Conservation (phyloP, 345 rosid species). For the Gossypium sturtianum region DNA sequence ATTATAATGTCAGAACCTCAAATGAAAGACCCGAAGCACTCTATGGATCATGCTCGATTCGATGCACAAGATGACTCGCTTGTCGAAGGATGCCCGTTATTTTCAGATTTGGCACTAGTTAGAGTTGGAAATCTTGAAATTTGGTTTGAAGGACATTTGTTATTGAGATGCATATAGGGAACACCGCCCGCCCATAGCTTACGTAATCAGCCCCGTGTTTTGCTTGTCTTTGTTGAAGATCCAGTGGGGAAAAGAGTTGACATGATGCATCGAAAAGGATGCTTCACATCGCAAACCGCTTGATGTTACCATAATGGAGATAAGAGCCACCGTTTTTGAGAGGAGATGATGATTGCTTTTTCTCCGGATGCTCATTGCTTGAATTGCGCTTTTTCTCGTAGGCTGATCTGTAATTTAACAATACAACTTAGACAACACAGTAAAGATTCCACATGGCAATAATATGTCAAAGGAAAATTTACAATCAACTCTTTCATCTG, state of each 20-base stretch:
- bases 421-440: conserved; percentile 1
- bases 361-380: conserved; percentile 17
- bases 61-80: conserved; percentile 58
- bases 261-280: conserved; percentile 18
- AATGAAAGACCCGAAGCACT: conserved; percentile 35
- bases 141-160: conserved; percentile 39
- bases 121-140: conserved; percentile 42
- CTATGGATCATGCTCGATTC: conserved; percentile 36
- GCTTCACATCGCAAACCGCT: conserved; percentile 30
- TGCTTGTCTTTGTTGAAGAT: conserved; percentile 19
- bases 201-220: conserved; percentile 23
- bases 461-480: too few relatives aligned
- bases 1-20: conserved; percentile 27
- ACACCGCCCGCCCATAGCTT: conserved; percentile 20
- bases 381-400: conserved; percentile 34
- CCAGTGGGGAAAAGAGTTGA: conserved; percentile 25
- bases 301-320: conserved; percentile 26
- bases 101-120: conserved; percentile 2
- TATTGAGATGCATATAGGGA: conserved; percentile 24
- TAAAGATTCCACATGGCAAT: not conserved
- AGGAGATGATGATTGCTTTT: conserved; percentile 28
- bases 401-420: conserved; percentile 35
- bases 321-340: conserved; percentile 39
- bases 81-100: conserved; percentile 28
- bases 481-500: not conserved